phyloP scores from a whole-genome alignment of 441 rosid genomes.

The Rhodomyrtus psidioides region DNA sequence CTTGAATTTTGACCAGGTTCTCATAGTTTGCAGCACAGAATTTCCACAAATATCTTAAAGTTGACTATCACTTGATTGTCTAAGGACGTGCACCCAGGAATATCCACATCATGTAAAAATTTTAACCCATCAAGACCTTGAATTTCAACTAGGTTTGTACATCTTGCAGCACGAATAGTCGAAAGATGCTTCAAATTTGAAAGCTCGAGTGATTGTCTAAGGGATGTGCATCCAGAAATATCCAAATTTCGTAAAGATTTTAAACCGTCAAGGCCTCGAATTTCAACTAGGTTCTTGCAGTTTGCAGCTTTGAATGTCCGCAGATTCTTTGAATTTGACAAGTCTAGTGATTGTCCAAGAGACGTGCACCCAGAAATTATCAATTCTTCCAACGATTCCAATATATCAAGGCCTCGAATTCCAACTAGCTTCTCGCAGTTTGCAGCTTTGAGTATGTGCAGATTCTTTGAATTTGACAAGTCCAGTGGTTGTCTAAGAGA shows the following conservation, averaged over 20 bases:
- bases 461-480: background rate
- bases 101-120: rapidly evolving
- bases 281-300: background rate
- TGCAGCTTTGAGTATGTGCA: too few species aligned
- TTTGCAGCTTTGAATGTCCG: background rate
- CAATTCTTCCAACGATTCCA: background rate
- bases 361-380: background rate
- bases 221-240: background rate
- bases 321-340: background rate
- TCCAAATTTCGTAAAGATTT: rapidly evolving
- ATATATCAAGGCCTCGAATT: too few species aligned
- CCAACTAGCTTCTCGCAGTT: too few species aligned
- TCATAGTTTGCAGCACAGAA: background rate
- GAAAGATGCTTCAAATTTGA: too few species aligned
- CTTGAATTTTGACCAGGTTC: background rate
- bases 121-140: too few species aligned
- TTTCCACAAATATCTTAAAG: too few species aligned
- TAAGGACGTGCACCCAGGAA: background rate
- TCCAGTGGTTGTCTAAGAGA: background rate
- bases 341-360: background rate
- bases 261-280: background rate
- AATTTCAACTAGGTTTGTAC: too few species aligned
- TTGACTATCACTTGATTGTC: background rate
- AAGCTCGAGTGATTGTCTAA: background rate
- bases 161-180: too few species aligned